These are phyloP conservation scores for Schwanniomyces pseudopolymorphus DNA, from an alignment of 805 yeast genomes.

Conservation along the genomic window DNA sequence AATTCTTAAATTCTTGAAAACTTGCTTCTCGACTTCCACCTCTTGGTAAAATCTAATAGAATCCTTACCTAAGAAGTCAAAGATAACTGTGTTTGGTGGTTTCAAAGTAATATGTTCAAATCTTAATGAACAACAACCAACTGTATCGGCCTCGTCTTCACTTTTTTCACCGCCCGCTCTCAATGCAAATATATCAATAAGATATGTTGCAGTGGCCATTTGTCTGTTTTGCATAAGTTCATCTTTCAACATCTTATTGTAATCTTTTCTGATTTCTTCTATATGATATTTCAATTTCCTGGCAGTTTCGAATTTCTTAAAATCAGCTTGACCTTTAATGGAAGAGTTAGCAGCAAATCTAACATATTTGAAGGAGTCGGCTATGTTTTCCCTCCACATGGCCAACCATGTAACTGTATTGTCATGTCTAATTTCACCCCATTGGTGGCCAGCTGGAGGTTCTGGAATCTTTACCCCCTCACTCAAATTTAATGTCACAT, in stretches of 20 bases:
- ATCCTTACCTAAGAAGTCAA: constrained; percentile 95
- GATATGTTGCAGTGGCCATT: constrained; percentile 89
- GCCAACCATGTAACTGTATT: constrained; percentile 94
- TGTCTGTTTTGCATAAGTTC: constrained; percentile 83
- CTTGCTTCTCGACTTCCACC: constrained; percentile 89
- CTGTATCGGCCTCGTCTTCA: constrained; percentile 97
- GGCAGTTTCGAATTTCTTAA: constrained; percentile 90
- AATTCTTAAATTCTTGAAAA: constrained; percentile 80
- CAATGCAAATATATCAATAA: constrained; percentile 88
- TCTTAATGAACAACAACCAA: constrained; percentile 93
- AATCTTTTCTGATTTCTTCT: constrained; percentile 71
- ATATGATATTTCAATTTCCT: constrained; percentile 77
- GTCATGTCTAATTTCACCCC: constrained; percentile 91
- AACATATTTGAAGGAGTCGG: constrained; percentile 81
- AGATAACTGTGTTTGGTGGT: constrained; percentile 83
- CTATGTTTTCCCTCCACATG: constrained; percentile 93
- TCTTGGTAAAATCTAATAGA: constrained; percentile 90
- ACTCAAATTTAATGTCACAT: constrained; percentile 80
- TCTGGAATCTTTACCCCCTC: constrained; percentile 69
- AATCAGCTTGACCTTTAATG: constrained; percentile 87
- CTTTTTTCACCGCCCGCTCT: constrained; percentile 98
- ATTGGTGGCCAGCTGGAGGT: constrained; percentile 82
- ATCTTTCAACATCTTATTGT: constrained; percentile 65
- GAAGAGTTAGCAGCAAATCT: constrained; percentile 89
- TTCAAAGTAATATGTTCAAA: constrained; percentile 83